Base-by-base conservation (phyloP, 1,284 basidiomycete species). In the Gomphus bonarii region DNA sequence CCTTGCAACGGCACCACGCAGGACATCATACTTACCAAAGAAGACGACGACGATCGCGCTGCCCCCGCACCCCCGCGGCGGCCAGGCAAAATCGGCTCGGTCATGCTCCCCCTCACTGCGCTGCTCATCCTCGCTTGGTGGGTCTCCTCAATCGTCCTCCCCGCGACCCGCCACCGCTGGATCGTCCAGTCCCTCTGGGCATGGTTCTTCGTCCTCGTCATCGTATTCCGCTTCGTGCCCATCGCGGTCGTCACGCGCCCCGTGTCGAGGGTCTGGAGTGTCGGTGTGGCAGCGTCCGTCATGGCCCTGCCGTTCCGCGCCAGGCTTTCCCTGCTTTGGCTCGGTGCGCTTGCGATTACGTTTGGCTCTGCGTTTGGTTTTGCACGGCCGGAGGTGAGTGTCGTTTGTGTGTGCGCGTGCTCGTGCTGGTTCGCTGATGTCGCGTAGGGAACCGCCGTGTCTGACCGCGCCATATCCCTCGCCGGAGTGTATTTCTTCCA, bases 91-190 rank as follows among this genome's bases (percentile, higher is more conserved):
- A 53, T 31, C 3, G 51, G 36, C 28, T 25, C 10, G 8, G 8
- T 63, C 50, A 58, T 63, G 44, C 55, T 64, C 28, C 50, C 43
- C n/a, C 55, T 44, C 8, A 42, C 58, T 7, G 62, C 60, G 3
- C 57, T 61, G 16, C 31, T 62, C 20, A 59, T 63, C 36, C 60
- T 63, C 33, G 61, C 54, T 14, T 63, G 65, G 64, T 67, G 63
- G 65, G 63, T 64, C 31, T 61, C 59, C 18, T 44, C 59, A 7
- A 62, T 59, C 42, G 52, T 64, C 20, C 42, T 65, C 31, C 22
- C 54, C 18, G 58, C 54, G 1, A 65, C 65, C 9, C 60, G 64
- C 14, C 60, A 61, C 46, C 62, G 62, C 35, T 64, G 64, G 55
- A 42, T 58, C 44, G 44, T 48, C 14, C 50, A 44, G n/a, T 18